Base-by-base conservation (phyloP, 2,329 filamentous ascomycete species). In the Teratosphaeria viscida region DNA sequence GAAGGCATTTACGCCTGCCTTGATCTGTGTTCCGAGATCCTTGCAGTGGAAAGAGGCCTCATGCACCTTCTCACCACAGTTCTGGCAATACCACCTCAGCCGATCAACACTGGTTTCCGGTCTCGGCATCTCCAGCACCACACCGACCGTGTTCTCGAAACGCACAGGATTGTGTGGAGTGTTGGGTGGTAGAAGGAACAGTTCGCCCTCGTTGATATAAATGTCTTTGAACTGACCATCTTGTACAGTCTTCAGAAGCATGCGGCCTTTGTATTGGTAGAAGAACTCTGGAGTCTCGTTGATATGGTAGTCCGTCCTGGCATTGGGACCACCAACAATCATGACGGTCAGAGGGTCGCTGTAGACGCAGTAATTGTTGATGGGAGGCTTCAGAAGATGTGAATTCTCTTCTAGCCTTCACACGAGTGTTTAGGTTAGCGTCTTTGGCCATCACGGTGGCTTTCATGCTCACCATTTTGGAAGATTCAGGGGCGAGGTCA, bases 301-400 rank as follows among this genome's bases (percentile, higher is more conserved):
- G 82, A 97, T 92, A 81, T 97, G 94, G 80, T 96, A 99, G 80
- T 97, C 94, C 59, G 92, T 96, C 64, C 94, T 86, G 62, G 90
- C 90, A 75, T 97, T 97, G 70, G 94, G 94, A 12, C 94, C 94
- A 72, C 94, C 94, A 63, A 99, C 92, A 68, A 96, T 91, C 89
- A 94, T 94, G 71, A 94, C 88, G 52, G 87, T 91, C 61, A 92
- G 83, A 70, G 84, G 83, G 59, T 88, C 83, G 72, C 95, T 88
- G 78, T 96, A 95, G 70, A 97, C 90, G 77, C 92, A 96, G 79
- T 94, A 95, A 78, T 97, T 97, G 78, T 96, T 96, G 71, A 97
- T 86, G 1, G 94, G 94, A 0, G 94, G 94, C 74, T 96, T 85
- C 60, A 96, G 84, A 62, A 97, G 86, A 73, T 97, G 92, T 0